phyloP scores from a whole-genome alignment of 2,329 filamentous ascomycete species.

The Diaporthe aspalathi region DNA sequence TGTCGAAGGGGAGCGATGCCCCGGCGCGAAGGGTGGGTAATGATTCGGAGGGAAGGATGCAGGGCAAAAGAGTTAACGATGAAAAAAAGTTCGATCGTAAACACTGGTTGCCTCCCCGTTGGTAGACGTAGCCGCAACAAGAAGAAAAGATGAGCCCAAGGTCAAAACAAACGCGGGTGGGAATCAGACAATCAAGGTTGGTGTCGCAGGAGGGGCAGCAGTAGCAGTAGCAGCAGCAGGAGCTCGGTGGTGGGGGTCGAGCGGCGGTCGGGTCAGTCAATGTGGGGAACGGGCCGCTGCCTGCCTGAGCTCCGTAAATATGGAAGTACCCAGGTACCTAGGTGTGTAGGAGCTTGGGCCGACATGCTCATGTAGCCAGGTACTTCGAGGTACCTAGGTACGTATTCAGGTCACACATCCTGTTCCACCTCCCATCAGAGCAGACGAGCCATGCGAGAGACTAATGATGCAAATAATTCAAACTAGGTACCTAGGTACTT shows the following conservation, averaged over 20 bases:
- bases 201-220: constrained; percentile 23
- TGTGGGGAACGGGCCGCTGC: constrained; percentile 1
- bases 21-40: constrained; percentile 20
- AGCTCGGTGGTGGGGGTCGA: constrained; percentile 27
- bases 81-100: background rate
- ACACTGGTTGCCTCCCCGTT: background rate
- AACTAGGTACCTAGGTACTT: too few species aligned
- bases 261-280: background rate
- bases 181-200: background rate
- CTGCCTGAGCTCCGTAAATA: too few species aligned
- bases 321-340: background rate
- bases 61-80: background rate
- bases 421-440: too few species aligned
- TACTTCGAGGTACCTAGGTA: too few species aligned
- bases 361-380: too few species aligned
- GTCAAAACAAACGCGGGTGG: constrained; percentile 13
- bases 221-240: background rate
- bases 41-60: constrained; percentile 4
- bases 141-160: background rate
- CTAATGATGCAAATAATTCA: too few species aligned
- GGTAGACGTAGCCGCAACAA: background rate
- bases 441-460: too few species aligned
- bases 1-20: constrained; percentile 24
- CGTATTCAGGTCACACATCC: too few species aligned
- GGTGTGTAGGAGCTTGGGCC: too few species aligned